These are phyloP conservation scores for Hypoxylon sp. DNA, from an alignment of 2,329 filamentous ascomycete species.

Conservation along the genomic window DNA sequence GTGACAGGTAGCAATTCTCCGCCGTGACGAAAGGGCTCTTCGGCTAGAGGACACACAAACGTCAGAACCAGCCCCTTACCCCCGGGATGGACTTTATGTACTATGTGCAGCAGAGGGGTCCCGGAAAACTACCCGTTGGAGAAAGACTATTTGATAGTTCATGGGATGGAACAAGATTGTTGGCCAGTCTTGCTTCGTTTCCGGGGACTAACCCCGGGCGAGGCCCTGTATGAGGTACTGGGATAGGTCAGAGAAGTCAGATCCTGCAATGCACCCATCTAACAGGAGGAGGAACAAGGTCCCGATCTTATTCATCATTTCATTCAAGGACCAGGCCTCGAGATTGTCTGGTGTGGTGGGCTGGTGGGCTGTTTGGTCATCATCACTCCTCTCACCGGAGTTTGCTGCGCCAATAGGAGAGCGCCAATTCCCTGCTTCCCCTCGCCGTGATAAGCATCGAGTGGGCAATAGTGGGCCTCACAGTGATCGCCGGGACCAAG, in stretches of 20 bases:
- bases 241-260: constrained; percentile 38
- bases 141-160: constrained; percentile 12
- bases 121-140: constrained; percentile 18
- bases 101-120: constrained; percentile 1
- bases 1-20: constrained; percentile 40
- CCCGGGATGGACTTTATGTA: constrained; percentile 21
- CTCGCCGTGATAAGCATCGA: constrained; percentile 42
- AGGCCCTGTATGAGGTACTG: constrained; percentile 29
- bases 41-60: constrained; percentile 34
- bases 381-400: constrained; percentile 43
- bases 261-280: constrained; percentile 47
- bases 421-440: constrained; percentile 28
- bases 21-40: constrained; percentile 29
- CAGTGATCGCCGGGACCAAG: constrained; percentile 45
- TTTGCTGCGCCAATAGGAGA: constrained; percentile 46
- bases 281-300: constrained; percentile 38
- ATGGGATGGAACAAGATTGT: constrained; percentile 10
- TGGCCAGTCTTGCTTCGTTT: constrained; percentile 21
- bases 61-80: constrained; percentile 20
- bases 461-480: constrained; percentile 21
- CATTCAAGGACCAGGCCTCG: constrained; percentile 41
- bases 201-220: constrained; percentile 29
- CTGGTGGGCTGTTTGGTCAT: constrained; percentile 32
- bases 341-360: constrained; percentile 33
- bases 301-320: constrained; percentile 44